Evolutionary conservation across 345 rosid species (phyloP).

Genomic region (Anastatica hierochuntica): DNA sequence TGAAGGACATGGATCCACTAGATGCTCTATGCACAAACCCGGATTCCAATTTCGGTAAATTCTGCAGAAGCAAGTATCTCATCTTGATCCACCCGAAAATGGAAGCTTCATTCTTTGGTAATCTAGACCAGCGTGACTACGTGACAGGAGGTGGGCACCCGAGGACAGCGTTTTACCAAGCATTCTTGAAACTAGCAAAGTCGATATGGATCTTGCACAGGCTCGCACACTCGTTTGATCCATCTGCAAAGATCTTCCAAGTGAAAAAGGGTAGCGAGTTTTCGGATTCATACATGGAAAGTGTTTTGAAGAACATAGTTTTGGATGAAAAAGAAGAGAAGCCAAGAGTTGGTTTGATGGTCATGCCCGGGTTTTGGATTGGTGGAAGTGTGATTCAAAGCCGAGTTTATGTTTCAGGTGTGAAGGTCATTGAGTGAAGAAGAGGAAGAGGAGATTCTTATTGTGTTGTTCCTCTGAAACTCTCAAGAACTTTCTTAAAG

Average conservation of each 20-base stretch:
- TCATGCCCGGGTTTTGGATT: conserved; percentile 81
- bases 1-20: conserved; percentile 64
- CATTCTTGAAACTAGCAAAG: conserved; percentile 64
- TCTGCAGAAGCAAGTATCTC: conserved; percentile 61
- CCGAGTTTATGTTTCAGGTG: conserved; percentile 64
- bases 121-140: conserved; percentile 62
- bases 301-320: conserved; percentile 53
- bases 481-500: conserved; percentile 1
- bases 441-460: not conserved
- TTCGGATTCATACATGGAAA: conserved; percentile 73
- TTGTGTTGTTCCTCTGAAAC: not conserved
- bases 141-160: conserved; percentile 70
- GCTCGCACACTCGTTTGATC: conserved; percentile 66
- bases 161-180: conserved; percentile 70
- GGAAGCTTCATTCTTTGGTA: conserved; percentile 87
- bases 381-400: conserved; percentile 67
- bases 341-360: conserved; percentile 63
- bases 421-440: conserved; percentile 51
- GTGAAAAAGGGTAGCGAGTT: conserved; percentile 61
- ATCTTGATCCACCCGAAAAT: conserved; percentile 68
- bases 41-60: conserved; percentile 62
- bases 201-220: conserved; percentile 71
- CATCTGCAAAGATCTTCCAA: conserved; percentile 54
- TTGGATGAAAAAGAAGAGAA: conserved; percentile 43
- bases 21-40: conserved; percentile 63